A percentile compares a stretch with the other conserved stretches of the same genome.
Conservation (phyloP, 257 asterid species). For the Striga asiatica region DNA sequence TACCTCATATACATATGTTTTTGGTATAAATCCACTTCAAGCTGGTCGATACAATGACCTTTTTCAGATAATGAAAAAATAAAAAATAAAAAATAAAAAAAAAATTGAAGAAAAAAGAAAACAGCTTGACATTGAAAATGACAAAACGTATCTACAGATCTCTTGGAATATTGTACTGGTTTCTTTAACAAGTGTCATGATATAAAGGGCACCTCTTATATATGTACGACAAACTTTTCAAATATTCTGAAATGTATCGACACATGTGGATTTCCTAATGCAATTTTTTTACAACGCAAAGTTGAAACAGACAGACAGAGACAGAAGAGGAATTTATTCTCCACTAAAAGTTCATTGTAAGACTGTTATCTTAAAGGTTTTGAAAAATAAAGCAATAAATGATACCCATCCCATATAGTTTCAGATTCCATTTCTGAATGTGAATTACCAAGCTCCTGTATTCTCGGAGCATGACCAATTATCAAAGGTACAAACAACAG, state of each 20-base stretch:
- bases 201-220: neutral
- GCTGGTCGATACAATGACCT: too few species aligned
- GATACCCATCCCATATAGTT: slow-evolving; percentile 4
- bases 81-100: neutral
- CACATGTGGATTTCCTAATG: neutral
- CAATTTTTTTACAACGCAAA: neutral
- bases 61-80: neutral
- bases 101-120: neutral
- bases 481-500: neutral
- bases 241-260: neutral
- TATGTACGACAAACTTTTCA: neutral
- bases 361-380: neutral
- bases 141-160: neutral
- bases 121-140: neutral
- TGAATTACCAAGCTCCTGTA: neutral
- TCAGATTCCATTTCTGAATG: slow-evolving; percentile 4
- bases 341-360: neutral
- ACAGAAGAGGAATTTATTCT: slow-evolving; percentile 13
- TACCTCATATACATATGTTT: neutral
- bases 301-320: neutral
- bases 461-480: neutral
- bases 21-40: neutral
- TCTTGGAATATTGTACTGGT: neutral
- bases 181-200: neutral
- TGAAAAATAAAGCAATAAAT: slow-evolving; percentile 1